phyloP scores from a whole-genome alignment of 805 yeast species.

The Starmerella etchellsii region DNA sequence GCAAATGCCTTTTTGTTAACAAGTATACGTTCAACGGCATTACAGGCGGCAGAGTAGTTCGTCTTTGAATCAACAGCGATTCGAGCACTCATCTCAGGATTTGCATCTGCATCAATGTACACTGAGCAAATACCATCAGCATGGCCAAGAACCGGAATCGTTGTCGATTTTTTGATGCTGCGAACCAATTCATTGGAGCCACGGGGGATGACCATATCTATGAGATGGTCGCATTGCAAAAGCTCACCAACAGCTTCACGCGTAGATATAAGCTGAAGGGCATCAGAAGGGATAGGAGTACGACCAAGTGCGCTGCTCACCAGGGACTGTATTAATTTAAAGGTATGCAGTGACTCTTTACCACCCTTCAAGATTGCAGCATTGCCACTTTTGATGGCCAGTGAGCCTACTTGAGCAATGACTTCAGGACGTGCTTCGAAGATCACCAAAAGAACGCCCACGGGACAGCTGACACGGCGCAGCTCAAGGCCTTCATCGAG shows the following conservation, averaged over 20 bases:
- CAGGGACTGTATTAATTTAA: conserved; percentile 64
- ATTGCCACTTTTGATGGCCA: conserved; percentile 92
- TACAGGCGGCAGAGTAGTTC: conserved; percentile 98
- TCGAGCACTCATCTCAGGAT: conserved; percentile 59
- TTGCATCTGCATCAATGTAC: conserved; percentile 67
- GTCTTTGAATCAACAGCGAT: conserved; percentile 81
- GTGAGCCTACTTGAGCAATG: conserved; percentile 90
- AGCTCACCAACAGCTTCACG: conserved; percentile 83
- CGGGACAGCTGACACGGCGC: conserved; percentile 79
- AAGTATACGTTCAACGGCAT: conserved; percentile 82
- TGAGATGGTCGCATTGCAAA: conserved; percentile 71
- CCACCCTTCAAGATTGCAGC: conserved; percentile 97
- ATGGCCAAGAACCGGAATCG: conserved; percentile 95
- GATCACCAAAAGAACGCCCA: conserved; percentile 83
- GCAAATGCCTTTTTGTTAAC: conserved; percentile 37
- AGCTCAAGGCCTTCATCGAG: conserved; percentile 81
- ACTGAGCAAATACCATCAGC: conserved; percentile 96
- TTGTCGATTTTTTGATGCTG: conserved; percentile 71
- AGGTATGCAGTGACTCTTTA: conserved; percentile 78
- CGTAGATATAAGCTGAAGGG: conserved; percentile 77
- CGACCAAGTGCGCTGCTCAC: conserved; percentile 45
- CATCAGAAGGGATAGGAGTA: conserved; percentile 65
- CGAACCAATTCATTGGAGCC: conserved; percentile 92
- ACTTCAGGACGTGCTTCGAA: conserved; percentile 98
- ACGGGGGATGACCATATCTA: conserved; percentile 92